Evolutionary conservation across 2,329 filamentous ascomycete species (phyloP), one percentile per base, ranked within the genome.

Genomic region (Colletotrichum coccodes): DNA sequence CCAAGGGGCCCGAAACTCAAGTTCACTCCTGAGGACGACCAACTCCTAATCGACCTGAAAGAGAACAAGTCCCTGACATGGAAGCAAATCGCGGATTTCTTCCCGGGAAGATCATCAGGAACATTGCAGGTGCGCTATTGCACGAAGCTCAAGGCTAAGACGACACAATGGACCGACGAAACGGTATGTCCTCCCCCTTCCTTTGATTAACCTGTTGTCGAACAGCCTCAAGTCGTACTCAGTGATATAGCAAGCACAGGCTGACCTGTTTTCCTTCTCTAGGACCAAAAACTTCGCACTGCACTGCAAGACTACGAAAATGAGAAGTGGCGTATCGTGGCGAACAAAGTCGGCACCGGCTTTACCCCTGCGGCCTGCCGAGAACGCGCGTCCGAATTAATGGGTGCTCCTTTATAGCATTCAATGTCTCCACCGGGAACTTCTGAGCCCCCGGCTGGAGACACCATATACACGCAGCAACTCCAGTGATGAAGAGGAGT

Each of bases 21-120:
- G 80, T 98, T 98, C 77, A 97, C 94, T 1, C 90, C 93, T 11
- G 94, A 97, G 79, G 95, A 98, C 77, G 95, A 98, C 79, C 91
- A 93, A 73, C 83, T 97, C 54, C 85, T 98, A 61, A 91, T 97
- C 64, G 93, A 97, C 76, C 84, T 98, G 71, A 98, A 98, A 80
- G 95, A 98, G 81, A 95, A 96, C 76, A 97, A 96, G 80, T 95
- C 94, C 76, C 85, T 98, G 77, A 97, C 95, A 5, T 98, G 95
- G 95, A 97, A 97, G 82, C 95, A 98, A 84, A 98, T 98, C 76
- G 94, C 94, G 64, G 95, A 97, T 77, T 97, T 97, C 81, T 98
- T 98, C 74, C 95, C 95, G 0, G 95, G 94, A 1, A 87, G 95
- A 66, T 96, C 93, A 67, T 97, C 93, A 52, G 95, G 95, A 21